A percentile compares a stretch with the other conserved stretches of the same genome.
Conservation (phyloP, 495 filamentous ascomycete genomes). For the Aspergillus ellipticus region DNA sequence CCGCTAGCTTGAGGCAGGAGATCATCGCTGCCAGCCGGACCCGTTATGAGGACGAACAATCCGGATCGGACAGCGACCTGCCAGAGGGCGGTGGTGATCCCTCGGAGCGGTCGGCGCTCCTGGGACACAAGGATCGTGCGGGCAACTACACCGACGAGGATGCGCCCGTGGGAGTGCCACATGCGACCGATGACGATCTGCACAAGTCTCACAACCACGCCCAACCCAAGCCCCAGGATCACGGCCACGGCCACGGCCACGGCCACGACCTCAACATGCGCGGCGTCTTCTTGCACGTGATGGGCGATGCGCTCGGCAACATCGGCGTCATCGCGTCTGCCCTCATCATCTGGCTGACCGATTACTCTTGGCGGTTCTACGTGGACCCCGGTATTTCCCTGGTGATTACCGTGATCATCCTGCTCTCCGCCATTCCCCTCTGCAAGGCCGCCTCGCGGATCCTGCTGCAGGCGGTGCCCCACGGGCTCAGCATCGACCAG, state of each 20-base stretch:
- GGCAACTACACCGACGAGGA: slow-evolving; percentile 41
- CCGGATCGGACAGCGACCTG: slow-evolving; percentile 50
- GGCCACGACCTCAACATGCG: slow-evolving; percentile 97
- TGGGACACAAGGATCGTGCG: slow-evolving; percentile 31
- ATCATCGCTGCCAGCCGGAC: slow-evolving; percentile 73
- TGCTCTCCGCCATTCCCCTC: slow-evolving; percentile 83
- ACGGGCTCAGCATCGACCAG: slow-evolving; percentile 79
- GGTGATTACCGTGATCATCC: slow-evolving; percentile 95
- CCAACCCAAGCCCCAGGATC: slow-evolving; percentile 60
- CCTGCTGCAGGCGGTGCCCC: slow-evolving; percentile 86
- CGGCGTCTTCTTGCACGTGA: slow-evolving; percentile 91
- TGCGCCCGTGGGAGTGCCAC: slow-evolving; percentile 5
- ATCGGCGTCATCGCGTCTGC: slow-evolving; percentile 94
- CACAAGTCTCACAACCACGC: slow-evolving; percentile 70
- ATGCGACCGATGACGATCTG: slow-evolving; percentile 29
- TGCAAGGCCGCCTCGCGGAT: slow-evolving; percentile 93
- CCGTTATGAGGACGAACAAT: slow-evolving; percentile 48
- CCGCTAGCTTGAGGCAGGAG: slow-evolving; percentile 84
- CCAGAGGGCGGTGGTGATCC: slow-evolving; percentile 44
- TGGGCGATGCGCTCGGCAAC: slow-evolving; percentile 95
- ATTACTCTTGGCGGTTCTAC: slow-evolving; percentile 67
- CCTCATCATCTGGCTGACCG: slow-evolving; percentile 84
- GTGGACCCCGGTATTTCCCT: slow-evolving; percentile 90
- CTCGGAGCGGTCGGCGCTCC: slow-evolving; percentile 35
- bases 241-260: slow-evolving; percentile 63